A percentile compares a stretch with the other conserved stretches of the same genome.
These are phyloP conservation scores for Nowakowskiella sp. DNA, from an alignment of 192 early-diverging fungal species.

Conservation along the genomic window DNA sequence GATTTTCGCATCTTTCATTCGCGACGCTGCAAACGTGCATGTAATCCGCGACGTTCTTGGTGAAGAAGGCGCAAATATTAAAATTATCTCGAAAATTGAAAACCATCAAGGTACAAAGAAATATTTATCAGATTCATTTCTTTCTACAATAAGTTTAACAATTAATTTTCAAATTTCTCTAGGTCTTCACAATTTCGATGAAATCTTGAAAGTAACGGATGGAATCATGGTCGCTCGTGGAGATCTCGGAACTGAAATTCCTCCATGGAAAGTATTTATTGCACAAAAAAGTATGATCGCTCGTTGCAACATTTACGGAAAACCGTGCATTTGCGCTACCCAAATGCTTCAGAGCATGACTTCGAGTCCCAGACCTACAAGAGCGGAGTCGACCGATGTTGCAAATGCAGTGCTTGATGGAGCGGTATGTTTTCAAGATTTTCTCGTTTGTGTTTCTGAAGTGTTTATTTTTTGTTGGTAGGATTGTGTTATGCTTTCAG, in stretches of 20 bases:
- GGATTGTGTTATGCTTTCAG: no score
- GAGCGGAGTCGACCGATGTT: slow-evolving; percentile 84
- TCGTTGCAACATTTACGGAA: slow-evolving; percentile 80
- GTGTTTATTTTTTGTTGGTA: no score
- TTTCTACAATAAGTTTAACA: neutral
- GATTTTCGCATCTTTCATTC: slow-evolving; percentile 82
- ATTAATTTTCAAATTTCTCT: neutral
- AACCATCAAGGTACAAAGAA: slow-evolving; percentile 81
- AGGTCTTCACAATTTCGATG: slow-evolving; percentile 85
- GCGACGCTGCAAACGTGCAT: slow-evolving; percentile 65
- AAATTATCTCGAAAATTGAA: slow-evolving; percentile 85
- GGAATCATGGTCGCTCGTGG: slow-evolving; percentile 90
- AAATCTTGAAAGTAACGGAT: slow-evolving; percentile 73
- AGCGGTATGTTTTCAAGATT: slow-evolving; percentile 76
- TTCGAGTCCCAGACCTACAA: slow-evolving; percentile 65
- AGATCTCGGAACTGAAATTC: slow-evolving; percentile 84
- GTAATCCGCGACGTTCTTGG: slow-evolving; percentile 8
- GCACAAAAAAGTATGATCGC: slow-evolving; percentile 89
- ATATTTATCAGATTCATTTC: no score
- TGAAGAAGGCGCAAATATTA: slow-evolving; percentile 36
- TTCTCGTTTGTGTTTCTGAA: slow-evolving; percentile 83
- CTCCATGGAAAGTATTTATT: slow-evolving; percentile 73
- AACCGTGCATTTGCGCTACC: slow-evolving; percentile 75
- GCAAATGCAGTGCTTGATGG: slow-evolving; percentile 85
- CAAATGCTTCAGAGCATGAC: slow-evolving; percentile 66